Percentiles rank a stretch among this genome's conserved stretches.
These are phyloP conservation scores for Chaetomium olivaceum DNA, from an alignment of 2,329 filamentous ascomycete genomes.

Conservation along the genomic window DNA sequence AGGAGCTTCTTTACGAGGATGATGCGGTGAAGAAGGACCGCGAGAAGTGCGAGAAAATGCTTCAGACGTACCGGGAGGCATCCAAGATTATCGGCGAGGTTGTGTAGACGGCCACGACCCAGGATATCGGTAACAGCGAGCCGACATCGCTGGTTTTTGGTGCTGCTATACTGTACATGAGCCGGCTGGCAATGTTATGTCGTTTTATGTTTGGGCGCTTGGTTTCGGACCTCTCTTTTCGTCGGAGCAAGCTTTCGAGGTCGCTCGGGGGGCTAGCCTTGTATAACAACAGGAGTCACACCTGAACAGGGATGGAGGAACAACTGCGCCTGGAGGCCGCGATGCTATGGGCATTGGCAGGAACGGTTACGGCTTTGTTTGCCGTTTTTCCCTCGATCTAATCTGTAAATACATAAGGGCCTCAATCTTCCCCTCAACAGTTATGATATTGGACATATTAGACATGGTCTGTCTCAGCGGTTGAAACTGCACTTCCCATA, in stretches of 20 bases:
- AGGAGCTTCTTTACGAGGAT: slow-evolving; percentile 94
- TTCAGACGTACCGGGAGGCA: slow-evolving; percentile 94
- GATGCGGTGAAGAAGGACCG: slow-evolving; percentile 96
- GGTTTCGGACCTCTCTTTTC: slow-evolving; percentile 12
- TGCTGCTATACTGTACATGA: slow-evolving; percentile 8
- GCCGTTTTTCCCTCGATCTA: neutral
- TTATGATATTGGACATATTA: neutral
- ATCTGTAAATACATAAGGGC: neutral
- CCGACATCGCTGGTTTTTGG: neutral
- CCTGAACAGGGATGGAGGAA: neutral
- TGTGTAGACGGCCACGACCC: slow-evolving; percentile 54
- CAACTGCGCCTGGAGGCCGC: neutral
- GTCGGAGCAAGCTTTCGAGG: neutral
- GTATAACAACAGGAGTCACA: slow-evolving; percentile 9
- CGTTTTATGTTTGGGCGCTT: slow-evolving; percentile 14
- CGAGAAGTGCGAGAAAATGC: slow-evolving; percentile 96
- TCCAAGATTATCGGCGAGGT: slow-evolving; percentile 98
- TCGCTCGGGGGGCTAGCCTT: neutral
- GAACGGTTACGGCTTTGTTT: neutral
- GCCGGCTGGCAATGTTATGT: slow-evolving; percentile 12
- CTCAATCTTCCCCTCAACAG: neutral
- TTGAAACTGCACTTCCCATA: neutral
- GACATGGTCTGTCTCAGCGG: neutral
- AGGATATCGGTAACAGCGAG: neutral
- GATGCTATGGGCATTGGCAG: neutral